Percentiles rank a stretch among this genome's conserved stretches.
These are phyloP conservation scores for Trichosporon sp. DNA, from an alignment of 1,284 basidiomycete genomes.

Conservation along the genomic window DNA sequence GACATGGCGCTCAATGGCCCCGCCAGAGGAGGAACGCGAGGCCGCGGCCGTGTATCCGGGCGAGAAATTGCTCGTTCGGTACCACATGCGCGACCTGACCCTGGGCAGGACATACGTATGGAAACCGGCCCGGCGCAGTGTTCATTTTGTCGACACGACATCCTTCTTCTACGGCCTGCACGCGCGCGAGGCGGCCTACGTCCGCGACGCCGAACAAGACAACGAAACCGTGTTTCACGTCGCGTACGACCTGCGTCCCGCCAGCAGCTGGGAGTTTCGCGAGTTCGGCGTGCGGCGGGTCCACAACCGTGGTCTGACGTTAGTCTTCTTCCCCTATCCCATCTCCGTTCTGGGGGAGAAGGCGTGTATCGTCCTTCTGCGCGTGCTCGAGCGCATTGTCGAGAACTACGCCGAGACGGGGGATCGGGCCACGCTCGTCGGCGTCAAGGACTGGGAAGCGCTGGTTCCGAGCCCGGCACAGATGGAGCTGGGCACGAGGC, in stretches of 20 bases:
- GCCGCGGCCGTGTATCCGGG: neutral
- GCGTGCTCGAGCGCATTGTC: conserved; percentile 1
- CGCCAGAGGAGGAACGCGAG: neutral
- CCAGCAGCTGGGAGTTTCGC: neutral
- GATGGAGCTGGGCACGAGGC: neutral
- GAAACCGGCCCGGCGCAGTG: neutral
- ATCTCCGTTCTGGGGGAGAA: neutral
- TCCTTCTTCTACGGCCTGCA: neutral
- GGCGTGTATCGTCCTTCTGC: neutral
- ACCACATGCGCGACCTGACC: neutral
- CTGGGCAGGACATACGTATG: neutral
- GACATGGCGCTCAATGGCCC: too few relatives aligned
- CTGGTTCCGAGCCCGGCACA: neutral
- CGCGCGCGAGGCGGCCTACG: neutral
- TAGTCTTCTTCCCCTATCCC: neutral
- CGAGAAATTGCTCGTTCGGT: neutral
- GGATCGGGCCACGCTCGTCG: neutral
- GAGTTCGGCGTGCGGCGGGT: neutral
- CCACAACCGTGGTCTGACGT: neutral
- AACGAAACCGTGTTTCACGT: neutral
- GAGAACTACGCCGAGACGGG: conserved; percentile 7
- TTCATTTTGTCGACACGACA: neutral
- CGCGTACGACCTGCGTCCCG: neutral
- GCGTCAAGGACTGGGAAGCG: neutral
- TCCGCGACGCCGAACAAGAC: neutral